These are phyloP conservation scores for Fusarium redolens DNA, from an alignment of 2,329 filamentous ascomycete genomes.

Conservation along the genomic window DNA sequence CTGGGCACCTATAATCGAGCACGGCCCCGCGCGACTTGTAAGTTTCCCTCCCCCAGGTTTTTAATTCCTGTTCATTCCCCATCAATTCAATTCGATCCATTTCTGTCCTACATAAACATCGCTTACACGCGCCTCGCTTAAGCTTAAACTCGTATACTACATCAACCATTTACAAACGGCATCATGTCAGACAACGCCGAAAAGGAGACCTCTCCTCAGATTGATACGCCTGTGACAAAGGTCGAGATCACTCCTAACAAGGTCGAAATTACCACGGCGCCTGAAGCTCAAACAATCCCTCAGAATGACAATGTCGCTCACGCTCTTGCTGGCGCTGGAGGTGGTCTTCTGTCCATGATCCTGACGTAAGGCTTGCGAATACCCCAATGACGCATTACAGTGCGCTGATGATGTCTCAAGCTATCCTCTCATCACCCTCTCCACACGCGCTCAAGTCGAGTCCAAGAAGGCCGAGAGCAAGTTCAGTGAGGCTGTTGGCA, in stretches of 20 bases:
- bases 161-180: background rate
- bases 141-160: slow-evolving; percentile 8
- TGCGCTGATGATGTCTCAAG: slow-evolving; percentile 56
- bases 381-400: slow-evolving; percentile 12
- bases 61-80: slow-evolving; percentile 20
- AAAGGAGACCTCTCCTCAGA: slow-evolving; percentile 37
- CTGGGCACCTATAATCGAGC: slow-evolving; percentile 22
- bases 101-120: background rate
- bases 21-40: slow-evolving; percentile 30
- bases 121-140: slow-evolving; percentile 20
- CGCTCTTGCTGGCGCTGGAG: slow-evolving; percentile 91
- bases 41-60: slow-evolving; percentile 28
- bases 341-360: slow-evolving; percentile 94
- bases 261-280: slow-evolving; percentile 57
- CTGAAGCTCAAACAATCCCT: slow-evolving; percentile 64
- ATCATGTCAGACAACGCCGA: slow-evolving; percentile 40
- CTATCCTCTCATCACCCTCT: slow-evolving; percentile 96
- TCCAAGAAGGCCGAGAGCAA: slow-evolving; percentile 90
- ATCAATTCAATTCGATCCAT: slow-evolving; percentile 12
- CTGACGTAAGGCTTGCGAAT: slow-evolving; percentile 73
- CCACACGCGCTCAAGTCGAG: slow-evolving; percentile 96
- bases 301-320: slow-evolving; percentile 98
- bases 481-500: slow-evolving; percentile 83
- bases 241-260: slow-evolving; percentile 34
- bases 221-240: slow-evolving; percentile 32